These are phyloP conservation scores for Colletotrichum eremochloae DNA, from an alignment of 2,329 filamentous ascomycete species.

Conservation along the genomic window DNA sequence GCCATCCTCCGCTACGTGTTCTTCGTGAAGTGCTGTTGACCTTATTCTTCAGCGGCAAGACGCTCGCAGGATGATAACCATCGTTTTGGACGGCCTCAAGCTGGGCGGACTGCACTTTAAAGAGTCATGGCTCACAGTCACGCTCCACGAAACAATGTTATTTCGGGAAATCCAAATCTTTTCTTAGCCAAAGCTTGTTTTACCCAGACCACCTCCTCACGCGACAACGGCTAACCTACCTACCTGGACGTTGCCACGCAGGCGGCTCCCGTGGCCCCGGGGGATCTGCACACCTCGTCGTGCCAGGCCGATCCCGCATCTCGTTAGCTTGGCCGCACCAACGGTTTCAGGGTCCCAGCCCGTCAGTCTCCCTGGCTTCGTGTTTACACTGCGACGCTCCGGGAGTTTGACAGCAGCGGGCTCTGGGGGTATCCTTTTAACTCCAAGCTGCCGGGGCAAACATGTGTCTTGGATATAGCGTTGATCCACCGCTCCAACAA, in stretches of 20 bases:
- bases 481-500: constrained; percentile 5
- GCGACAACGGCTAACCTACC: constrained; percentile 24
- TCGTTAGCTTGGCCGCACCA: constrained; percentile 22
- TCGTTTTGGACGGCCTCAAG: background rate
- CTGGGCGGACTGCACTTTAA: constrained; percentile 6
- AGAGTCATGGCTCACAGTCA: background rate
- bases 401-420: too few species aligned
- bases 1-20: constrained; percentile 21
- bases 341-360: constrained; percentile 1
- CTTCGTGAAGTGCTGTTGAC: background rate
- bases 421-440: constrained; percentile 3
- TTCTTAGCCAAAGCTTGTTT: constrained; percentile 31
- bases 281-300: background rate
- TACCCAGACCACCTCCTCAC: background rate
- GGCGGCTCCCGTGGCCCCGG: constrained; percentile 21
- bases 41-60: background rate
- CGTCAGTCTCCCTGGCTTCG: background rate
- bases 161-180: background rate
- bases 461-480: constrained; percentile 37
- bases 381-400: background rate
- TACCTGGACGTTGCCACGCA: constrained; percentile 9
- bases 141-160: background rate
- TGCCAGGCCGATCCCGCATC: constrained; percentile 20
- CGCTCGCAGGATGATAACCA: background rate
- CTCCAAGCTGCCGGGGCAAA: constrained; percentile 28